Base-by-base conservation (phyloP, 2,329 filamentous ascomycete species). In the Fusarium albidum region DNA sequence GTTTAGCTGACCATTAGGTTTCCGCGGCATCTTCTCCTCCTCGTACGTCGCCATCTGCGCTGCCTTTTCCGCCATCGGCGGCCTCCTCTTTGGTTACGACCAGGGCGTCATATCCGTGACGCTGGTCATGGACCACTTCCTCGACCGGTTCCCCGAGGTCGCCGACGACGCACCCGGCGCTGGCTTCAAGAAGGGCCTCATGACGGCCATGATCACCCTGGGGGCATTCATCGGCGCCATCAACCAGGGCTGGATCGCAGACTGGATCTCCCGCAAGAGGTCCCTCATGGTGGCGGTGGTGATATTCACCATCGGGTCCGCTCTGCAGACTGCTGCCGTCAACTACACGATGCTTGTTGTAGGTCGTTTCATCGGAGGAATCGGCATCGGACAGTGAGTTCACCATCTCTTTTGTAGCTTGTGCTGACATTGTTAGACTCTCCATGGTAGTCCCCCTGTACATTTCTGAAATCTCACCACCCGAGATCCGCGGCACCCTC, bases 161-260 rank as follows among this genome's bases (percentile, higher is more conserved):
- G n/a, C n/a, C n/a, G n/a, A n/a, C n/a, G n/a, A n/a, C n/a, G n/a
- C n/a, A n/a, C n/a, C n/a, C n/a, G n/a, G n/a, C n/a, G n/a, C n/a
- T n/a, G n/a, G n/a, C n/a, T n/a, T n/a, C n/a, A 6, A 64, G 37
- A 64, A 64, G 15, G 67, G 79, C 18, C 80, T 80, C 71, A 79
- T 81, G 57, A 77, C 80, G 6, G 80, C 79, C 27, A 78, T 76
- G n/a, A 68, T 82, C 7, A 67, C 79, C 3, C 68, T 82, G 0
- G 71, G 76, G 48, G 79, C 78, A 7, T 80, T 78, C 71, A 65
- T 79, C 54, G 79, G 79, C 7, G 79, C 79, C 4, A 65, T 81
- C 17, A 63, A 73, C 52, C 75, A 75, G 50, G 74, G 74, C 1
- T 72, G 75, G 52, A 54, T 74, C 6, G 69, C 71, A 27, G 72